phyloP scores from a whole-genome alignment of 148 eudicot genomes.

The Drosera capensis region DNA sequence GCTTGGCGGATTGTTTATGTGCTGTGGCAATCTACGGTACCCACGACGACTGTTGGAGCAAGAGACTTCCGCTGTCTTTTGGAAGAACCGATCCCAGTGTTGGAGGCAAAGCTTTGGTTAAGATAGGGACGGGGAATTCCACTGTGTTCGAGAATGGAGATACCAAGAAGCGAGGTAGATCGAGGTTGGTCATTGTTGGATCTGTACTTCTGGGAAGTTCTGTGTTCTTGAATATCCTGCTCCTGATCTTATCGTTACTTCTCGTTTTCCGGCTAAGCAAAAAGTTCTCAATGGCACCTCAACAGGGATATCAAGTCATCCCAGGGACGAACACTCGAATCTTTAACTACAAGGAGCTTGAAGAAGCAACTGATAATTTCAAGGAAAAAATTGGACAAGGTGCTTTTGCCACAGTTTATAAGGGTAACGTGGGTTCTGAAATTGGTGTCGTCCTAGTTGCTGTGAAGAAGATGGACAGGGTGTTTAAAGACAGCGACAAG shows the following conservation, averaged over 20 bases:
- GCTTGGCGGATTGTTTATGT: conserved; percentile 18
- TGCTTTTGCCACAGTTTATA: not conserved
- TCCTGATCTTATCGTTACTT: not conserved
- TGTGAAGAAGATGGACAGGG: not conserved
- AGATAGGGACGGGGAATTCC: not conserved
- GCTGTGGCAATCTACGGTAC: conserved; percentile 11
- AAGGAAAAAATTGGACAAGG: not conserved
- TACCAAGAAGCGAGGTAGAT: not conserved
- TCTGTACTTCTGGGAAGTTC: not conserved
- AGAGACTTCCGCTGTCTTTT: conserved; percentile 17
- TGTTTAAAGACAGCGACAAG: conserved; percentile 16
- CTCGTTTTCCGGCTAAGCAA: not conserved
- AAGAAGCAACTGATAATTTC: not conserved
- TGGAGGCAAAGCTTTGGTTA: not conserved
- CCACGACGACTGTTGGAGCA: conserved; percentile 17
- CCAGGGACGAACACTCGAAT: not conserved
- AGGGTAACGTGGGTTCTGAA: not conserved
- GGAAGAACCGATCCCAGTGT: not conserved
- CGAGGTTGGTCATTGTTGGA: not conserved
- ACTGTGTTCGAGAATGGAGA: not conserved
- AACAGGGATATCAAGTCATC: not conserved
- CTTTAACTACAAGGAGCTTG: not conserved
- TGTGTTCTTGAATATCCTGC: not conserved
- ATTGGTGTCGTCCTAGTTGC: not conserved
- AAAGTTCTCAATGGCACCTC: not conserved